Evolutionary conservation across 139 green algal species (phyloP).

Genomic region (Chlorella sp.): DNA sequence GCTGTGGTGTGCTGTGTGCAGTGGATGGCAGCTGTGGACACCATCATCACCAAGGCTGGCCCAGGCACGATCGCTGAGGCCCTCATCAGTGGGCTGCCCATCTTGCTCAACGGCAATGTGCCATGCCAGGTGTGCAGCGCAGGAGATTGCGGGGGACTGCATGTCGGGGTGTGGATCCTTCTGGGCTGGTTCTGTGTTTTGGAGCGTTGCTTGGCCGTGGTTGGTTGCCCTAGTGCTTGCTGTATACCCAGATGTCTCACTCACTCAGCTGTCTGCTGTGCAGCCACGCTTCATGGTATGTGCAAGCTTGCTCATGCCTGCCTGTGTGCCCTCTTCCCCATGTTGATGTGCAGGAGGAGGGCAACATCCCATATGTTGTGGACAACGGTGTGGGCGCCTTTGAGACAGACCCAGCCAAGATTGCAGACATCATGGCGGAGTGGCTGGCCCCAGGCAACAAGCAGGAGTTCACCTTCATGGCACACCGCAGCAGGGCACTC

Average conservation of each 20-base stretch:
- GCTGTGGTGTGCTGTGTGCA: too few species aligned
- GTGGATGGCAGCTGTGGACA: conserved; percentile 85
- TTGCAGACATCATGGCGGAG: conserved; percentile 62
- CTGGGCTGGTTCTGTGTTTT: too few species aligned
- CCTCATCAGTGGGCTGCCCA: conserved; percentile 88
- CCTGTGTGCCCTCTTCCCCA: too few species aligned
- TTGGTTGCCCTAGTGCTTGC: too few species aligned
- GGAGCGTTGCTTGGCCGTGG: too few species aligned
- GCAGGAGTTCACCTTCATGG: too few species aligned
- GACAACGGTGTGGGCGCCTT: conserved; percentile 77
- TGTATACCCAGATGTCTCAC: too few species aligned
- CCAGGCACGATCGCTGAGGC: conserved; percentile 96
- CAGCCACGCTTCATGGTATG: too few species aligned
- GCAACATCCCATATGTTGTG: conserved; percentile 93
- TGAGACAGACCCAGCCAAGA: conserved; percentile 56
- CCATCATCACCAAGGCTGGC: conserved; percentile 86
- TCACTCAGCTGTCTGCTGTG: too few species aligned
- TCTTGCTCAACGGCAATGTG: conserved; percentile 94
- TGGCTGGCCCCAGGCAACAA: conserved; percentile 43
- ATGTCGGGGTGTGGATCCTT: too few species aligned
- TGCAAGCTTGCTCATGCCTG: too few species aligned
- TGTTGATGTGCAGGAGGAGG: conserved; percentile 94
- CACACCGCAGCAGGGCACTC: not conserved
- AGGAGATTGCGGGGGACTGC: too few species aligned
- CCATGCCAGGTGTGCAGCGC: conserved; percentile 91